Conservation (phyloP, 371 early-diverging fungal species). For the Mortierella sp. region DNA sequence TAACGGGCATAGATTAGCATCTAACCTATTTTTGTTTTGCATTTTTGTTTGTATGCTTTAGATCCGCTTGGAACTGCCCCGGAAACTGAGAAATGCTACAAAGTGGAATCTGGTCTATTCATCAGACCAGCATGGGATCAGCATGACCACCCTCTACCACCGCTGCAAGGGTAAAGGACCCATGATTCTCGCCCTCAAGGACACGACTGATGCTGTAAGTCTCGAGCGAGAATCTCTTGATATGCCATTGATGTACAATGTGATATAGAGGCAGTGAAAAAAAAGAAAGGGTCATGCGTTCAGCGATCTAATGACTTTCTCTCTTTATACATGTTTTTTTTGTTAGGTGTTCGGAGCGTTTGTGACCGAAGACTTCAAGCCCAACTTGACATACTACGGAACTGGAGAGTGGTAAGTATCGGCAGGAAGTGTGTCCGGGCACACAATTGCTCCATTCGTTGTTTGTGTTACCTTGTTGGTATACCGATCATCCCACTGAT, state of each 20-base stretch:
- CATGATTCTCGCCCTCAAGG: slow-evolving; percentile 79
- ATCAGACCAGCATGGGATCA: slow-evolving; percentile 93
- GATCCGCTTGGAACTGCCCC: slow-evolving; percentile 66
- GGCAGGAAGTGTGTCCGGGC: neutral
- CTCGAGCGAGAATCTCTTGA: neutral
- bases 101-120: slow-evolving; percentile 89
- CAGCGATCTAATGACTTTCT: neutral
- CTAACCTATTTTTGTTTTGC: neutral
- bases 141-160: slow-evolving; percentile 84
- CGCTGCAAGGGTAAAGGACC: slow-evolving; percentile 75
- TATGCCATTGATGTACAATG: slow-evolving; percentile 4
- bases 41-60: slow-evolving; percentile 7
- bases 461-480: neutral
- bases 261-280: neutral
- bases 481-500: neutral
- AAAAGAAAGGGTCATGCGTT: neutral
- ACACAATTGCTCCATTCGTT: neutral
- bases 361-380: slow-evolving; percentile 77
- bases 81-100: slow-evolving; percentile 72
- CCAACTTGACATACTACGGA: slow-evolving; percentile 84
- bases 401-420: slow-evolving; percentile 88
- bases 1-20: neutral
- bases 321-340: neutral
- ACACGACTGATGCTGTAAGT: slow-evolving; percentile 72
- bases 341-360: slow-evolving; percentile 92